Base-by-base conservation (phyloP, 208 protist genomes). In the Leishmania mexicana region DNA sequence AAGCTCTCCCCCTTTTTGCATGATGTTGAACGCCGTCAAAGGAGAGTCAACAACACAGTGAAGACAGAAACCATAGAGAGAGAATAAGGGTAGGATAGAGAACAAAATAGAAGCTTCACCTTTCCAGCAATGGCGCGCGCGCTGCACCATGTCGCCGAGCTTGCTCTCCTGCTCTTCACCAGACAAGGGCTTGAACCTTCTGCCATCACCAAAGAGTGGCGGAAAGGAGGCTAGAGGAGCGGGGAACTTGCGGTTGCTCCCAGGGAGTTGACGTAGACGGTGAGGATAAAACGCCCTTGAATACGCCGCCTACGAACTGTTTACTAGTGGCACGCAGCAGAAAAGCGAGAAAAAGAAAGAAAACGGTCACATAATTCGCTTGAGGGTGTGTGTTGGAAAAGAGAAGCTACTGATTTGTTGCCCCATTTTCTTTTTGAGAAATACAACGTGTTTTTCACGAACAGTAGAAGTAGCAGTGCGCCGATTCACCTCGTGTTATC, bases 401-500 rank as follows among this genome's bases (percentile, higher is more conserved):
- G 21, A 87, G 77, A 72, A 60, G 72, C 24, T 65, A 28, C 11
- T 49, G 28, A 2, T 24, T 24, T 47, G 24, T 64, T 21, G 64
- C 1, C 5, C 3, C n/a, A 45, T 24, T 67, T 58, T 65, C 60
- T 71, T 74, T 82, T 78, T 68, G 11, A 68, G 15, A 74, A 28
- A 10, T 13, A 53, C 51, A 35, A 68, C 8, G 57, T 40, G 7
- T 64, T 73, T 64, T 64, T 82, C 64, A 86, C 47, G 65, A 40
- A 80, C 83, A 83, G 62, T 79, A 86, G 62, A 86, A 72, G n/a
- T 83, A 83, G 83, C 74, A 80, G 83, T 86, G 80, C 42, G 74
- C 72, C 3, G 75, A 71, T 57, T 79, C 75, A 53, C 83, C 87
- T 53, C 94, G 87, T 0, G 83, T 81, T 45, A 97, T 79, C 38